Base-by-base conservation (phyloP, 768 basidiomycete species). In the Psilocybe tampanensis region DNA sequence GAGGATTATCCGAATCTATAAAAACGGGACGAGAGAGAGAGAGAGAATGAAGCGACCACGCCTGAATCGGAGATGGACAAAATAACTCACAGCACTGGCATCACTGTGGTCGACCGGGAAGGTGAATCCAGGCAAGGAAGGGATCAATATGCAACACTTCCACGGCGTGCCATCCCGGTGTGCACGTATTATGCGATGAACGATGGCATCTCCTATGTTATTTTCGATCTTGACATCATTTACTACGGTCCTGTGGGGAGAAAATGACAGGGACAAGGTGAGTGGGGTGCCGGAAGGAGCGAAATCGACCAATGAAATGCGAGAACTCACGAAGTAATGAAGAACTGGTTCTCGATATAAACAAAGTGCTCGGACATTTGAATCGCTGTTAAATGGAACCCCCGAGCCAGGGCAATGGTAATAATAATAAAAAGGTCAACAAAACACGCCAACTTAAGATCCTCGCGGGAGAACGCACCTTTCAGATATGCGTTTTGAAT, bases 331-430 rank as follows among this genome's bases (percentile, higher is more conserved):
- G 90, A 92, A 1, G 90, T 88, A 60, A 94, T 91, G 71, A 94
- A 94, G 67, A 94, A 94, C 68, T 94, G 92, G 63, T 95, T 94
- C 69, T 98, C 96, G 60, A 99, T 97, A 74, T 99, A 99, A 32
- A 99, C 92, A 68, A 98, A 99, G 67, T 97, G 94, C 63, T 98
- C 94, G 22, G 94, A 95, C 66, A 91, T 76, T 66, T 95, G 88
- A 52, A 97, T 97, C 9, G 94, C 94, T 95, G 58, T 34, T 33
- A 33, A 4, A 49, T 39, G 43, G 54, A 42, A 52, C 44, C 48
- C 47, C 18, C 47, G 26, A 43, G n/a, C 45, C 12, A 42, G 57
- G 39, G 21, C 18, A 32, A 56, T 47, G 50, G 41, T 43, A 42
- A 43, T 44, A 42, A 44, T 39, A 44, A 43, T 44, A 42, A 44